Evolutionary conservation across 768 basidiomycete genomes (phyloP).

Genomic region (Collybia sordida): DNA sequence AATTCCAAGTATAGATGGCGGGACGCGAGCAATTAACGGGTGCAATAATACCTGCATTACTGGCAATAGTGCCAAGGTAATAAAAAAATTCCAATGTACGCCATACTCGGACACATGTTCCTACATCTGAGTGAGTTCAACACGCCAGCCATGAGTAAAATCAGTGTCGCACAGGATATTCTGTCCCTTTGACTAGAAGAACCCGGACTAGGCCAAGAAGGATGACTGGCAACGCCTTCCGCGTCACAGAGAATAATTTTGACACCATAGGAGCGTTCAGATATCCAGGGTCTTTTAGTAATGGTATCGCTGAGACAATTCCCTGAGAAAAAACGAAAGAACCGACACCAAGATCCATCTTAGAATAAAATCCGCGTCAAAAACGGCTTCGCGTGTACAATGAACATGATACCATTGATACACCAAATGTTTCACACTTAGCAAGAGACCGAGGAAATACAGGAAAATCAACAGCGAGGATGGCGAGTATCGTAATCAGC

Average conservation of each 20-base stretch:
- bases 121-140: conserved; percentile 26
- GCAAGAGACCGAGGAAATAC: conserved; percentile 86
- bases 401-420: conserved; percentile 71
- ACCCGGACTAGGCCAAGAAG: conserved; percentile 76
- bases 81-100: conserved; percentile 98
- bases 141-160: neutral
- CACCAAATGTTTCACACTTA: conserved; percentile 94
- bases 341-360: conserved; percentile 99
- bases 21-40: conserved; percentile 56
- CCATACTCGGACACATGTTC: conserved; percentile 98
- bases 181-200: conserved; percentile 84
- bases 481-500: conserved; percentile 85
- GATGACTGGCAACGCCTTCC: conserved; percentile 67
- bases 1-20: conserved; percentile 64
- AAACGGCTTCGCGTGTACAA: neutral
- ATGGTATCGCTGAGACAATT: conserved; percentile 81
- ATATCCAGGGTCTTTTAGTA: conserved; percentile 62
- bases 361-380: conserved; percentile 3
- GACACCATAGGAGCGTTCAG: conserved; percentile 46
- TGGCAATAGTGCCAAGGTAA: conserved; percentile 84
- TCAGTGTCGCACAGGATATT: conserved; percentile 75
- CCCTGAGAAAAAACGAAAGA: conserved; percentile 98
- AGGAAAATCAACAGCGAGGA: conserved; percentile 94
- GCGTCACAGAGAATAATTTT: conserved; percentile 51
- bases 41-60: conserved; percentile 68